Base-by-base conservation (phyloP, 371 early-diverging fungal genomes). In the Rhizopus stolonifer region DNA sequence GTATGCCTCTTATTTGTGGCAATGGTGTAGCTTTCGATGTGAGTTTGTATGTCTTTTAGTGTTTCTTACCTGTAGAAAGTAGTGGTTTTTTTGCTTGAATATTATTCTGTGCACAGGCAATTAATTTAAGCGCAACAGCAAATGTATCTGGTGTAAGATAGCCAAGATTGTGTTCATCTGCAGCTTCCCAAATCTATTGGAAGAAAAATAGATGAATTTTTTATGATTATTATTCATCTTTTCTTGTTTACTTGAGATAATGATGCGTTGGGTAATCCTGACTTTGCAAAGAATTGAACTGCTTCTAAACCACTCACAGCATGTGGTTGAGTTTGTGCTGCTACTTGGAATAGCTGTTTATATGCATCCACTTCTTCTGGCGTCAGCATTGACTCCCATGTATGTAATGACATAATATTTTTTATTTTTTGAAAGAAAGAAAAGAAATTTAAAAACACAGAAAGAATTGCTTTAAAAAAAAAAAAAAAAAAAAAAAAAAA, bases 231-330 rank as follows among this genome's bases (percentile, higher is more conserved):
- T n/a, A 36, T 5, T 14, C 1, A 36, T 4, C n/a, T 11, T 36
- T 36, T 36, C 11, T 23, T n/a, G 45, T 52, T 56, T 78, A 84
- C 89, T 77, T 87, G 78, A 38, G 85, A 82, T 17, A 94, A 74
- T 8, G 74, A 59, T 8, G 64, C 60, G 23, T 83, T 79, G 0
- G 88, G 69, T 0, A 94, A 72, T 14, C 80, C 76, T 7, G 91
- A 90, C 61, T 85, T 88, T 43, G 79, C 79, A 67, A 93, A 81
- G 61, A 93, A 91, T 7, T 82, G 80, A 10, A 89, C 91, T 14
- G 92, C 91, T 48, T 80, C 77, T 17, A 76, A 61, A 10, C 92
- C 88, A 14, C 74, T 74, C 14, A 94, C 69, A 23, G 72, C 53
- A 4, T 86, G 86, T 23, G 77, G 75, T 25, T 76, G 72, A n/a